Conservation (phyloP, 2,329 filamentous ascomycete genomes). For the Fusarium denticulatum region DNA sequence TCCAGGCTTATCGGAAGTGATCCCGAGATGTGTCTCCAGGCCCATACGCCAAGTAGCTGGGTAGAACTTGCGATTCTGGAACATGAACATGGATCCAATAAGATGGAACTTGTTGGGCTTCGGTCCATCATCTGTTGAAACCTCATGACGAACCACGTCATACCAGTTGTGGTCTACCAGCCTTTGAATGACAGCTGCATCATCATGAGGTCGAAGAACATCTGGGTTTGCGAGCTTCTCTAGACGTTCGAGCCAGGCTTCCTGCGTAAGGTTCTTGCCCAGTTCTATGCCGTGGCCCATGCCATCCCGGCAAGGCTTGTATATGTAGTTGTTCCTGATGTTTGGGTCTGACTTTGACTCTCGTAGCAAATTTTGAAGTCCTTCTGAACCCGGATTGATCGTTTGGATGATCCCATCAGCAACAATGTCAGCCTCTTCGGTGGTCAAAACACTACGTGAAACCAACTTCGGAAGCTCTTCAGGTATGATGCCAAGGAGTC, state of each 20-base stretch:
- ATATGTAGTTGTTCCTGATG: neutral
- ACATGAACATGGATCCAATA: conserved; percentile 27
- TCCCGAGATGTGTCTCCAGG: conserved; percentile 23
- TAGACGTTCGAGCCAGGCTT: conserved; percentile 9
- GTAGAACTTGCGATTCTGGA: conserved; percentile 6
- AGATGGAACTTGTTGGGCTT: conserved; percentile 22
- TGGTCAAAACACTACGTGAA: neutral
- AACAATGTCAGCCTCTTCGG: conserved; percentile 8
- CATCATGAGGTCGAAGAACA: neutral
- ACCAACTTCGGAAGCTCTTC: conserved; percentile 23
- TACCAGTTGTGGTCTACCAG: conserved; percentile 28
- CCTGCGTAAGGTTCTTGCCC: conserved; percentile 7
- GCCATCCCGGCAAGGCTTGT: conserved; percentile 25
- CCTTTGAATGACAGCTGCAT: conserved; percentile 23
- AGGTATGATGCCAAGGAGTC: conserved; percentile 20
- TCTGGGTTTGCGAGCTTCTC: conserved; percentile 2
- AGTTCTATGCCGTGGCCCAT: conserved; percentile 21
- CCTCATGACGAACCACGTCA: conserved; percentile 22
- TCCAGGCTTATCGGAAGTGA: conserved; percentile 9
- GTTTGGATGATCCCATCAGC: conserved; percentile 11
- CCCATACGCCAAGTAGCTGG: conserved; percentile 14
- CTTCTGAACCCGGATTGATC: conserved; percentile 5
- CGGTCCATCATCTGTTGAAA: conserved; percentile 5
- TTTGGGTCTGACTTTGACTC: neutral
- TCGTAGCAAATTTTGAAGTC: neutral